These are phyloP conservation scores for Fonsecaea erecta DNA, from an alignment of 2,329 filamentous ascomycete species.

Conservation along the genomic window DNA sequence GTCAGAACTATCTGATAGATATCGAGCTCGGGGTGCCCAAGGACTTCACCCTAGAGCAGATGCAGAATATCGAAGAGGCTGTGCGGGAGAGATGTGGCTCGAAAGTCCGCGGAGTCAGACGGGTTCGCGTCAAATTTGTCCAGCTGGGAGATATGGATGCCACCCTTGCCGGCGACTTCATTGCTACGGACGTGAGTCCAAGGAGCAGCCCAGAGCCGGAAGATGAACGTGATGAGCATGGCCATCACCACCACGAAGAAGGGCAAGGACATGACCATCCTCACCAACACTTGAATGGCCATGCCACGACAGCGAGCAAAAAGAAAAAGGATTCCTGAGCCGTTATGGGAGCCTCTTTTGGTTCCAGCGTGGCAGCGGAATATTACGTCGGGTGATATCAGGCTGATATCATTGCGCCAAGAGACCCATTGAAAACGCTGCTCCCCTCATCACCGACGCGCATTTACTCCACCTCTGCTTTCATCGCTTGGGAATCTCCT, in stretches of 20 bases:
- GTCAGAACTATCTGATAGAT: slow-evolving; percentile 94
- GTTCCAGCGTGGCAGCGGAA: not conserved
- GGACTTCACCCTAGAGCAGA: slow-evolving; percentile 74
- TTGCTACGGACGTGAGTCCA: slow-evolving; percentile 65
- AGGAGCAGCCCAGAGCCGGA: slow-evolving; percentile 66
- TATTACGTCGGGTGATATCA: slow-evolving; percentile 26
- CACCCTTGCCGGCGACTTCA: slow-evolving; percentile 78
- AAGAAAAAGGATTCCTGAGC: slow-evolving; percentile 27
- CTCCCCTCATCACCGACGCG: slow-evolving; percentile 8
- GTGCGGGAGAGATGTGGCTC: slow-evolving; percentile 74
- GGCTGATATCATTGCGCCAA: slow-evolving; percentile 38
- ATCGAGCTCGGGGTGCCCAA: slow-evolving; percentile 81
- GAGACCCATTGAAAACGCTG: slow-evolving; percentile 26
- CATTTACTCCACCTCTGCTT: slow-evolving; percentile 23
- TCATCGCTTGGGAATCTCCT: not conserved
- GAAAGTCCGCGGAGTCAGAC: slow-evolving; percentile 81
- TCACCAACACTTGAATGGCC: slow-evolving; percentile 16
- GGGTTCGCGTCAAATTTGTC: slow-evolving; percentile 82
- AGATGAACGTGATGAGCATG: slow-evolving; percentile 53
- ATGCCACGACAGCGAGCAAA: slow-evolving; percentile 13
- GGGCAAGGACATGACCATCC: slow-evolving; percentile 15
- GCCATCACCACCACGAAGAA: slow-evolving; percentile 38
- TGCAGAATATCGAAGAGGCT: slow-evolving; percentile 70
- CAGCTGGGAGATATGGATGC: slow-evolving; percentile 64
- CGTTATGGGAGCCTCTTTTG: not conserved